A percentile compares a stretch with the other conserved stretches of the same genome.
Conservation (phyloP, 1,139 yeast species). For the Taphrina deformans region DNA sequence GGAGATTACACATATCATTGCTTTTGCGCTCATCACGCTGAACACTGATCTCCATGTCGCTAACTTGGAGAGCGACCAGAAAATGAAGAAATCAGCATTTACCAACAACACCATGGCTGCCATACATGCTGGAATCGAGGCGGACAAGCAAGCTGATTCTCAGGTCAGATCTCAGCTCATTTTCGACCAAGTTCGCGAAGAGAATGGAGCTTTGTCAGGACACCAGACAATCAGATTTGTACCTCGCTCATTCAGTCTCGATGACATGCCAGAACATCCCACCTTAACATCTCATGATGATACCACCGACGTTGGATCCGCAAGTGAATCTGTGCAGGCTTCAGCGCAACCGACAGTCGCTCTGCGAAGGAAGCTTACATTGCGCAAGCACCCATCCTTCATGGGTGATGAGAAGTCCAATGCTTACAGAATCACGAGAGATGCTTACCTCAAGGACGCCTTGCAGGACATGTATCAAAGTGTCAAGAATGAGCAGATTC, state of each 20-base stretch:
- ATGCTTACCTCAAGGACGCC: constrained; percentile 7
- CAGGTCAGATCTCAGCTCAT: neutral
- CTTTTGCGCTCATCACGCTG: constrained; percentile 70
- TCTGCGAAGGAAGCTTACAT: neutral
- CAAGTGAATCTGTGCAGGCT: neutral
- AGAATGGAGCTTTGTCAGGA: neutral
- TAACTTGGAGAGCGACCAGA: constrained; percentile 42
- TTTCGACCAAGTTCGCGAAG: neutral
- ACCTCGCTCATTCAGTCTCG: neutral
- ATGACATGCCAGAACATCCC: neutral
- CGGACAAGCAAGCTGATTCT: neutral
- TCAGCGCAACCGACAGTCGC: neutral
- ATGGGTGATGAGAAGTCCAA: neutral
- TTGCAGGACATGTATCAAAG: constrained; percentile 34
- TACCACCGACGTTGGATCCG: neutral
- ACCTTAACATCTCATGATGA: neutral
- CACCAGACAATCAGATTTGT: constrained; percentile 9
- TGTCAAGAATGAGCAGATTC: constrained; percentile 31
- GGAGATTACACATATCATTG: constrained; percentile 68
- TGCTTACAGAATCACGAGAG: neutral
- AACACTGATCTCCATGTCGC: constrained; percentile 52
- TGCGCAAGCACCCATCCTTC: constrained; percentile 1
- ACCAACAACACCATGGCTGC: constrained; percentile 41
- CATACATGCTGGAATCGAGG: neutral
- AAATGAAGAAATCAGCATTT: constrained; percentile 46